Percentiles rank a stretch among this genome's conserved stretches.
phyloP scores from a whole-genome alignment of 257 asterid genomes.

The Nemophila menziesii region DNA sequence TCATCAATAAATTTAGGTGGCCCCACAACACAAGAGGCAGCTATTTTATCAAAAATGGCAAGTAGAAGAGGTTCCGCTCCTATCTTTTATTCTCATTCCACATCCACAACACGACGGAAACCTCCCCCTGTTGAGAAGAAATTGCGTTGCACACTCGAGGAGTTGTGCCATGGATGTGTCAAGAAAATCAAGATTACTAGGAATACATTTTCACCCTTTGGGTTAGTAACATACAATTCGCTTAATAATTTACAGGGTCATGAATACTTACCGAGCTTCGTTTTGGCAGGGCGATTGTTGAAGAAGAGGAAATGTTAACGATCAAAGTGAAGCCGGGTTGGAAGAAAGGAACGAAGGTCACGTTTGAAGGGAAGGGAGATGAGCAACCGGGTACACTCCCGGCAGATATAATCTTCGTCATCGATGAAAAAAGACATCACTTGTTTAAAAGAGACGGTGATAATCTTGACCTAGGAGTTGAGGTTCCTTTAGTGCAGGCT shows the following conservation, averaged over 20 bases:
- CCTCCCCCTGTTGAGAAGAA: constrained; percentile 57
- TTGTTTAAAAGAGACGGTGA: constrained; percentile 56
- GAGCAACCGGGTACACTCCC: constrained; percentile 69
- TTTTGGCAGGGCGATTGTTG: constrained; percentile 39
- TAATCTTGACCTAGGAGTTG: constrained; percentile 73
- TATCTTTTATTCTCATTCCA: constrained; percentile 69
- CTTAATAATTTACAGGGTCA: too few species aligned
- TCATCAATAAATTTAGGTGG: constrained; percentile 22
- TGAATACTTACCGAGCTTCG: too few species aligned
- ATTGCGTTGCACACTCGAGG: constrained; percentile 82
- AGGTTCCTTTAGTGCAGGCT: constrained; percentile 75
- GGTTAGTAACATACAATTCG: background rate
- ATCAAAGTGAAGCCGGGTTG: constrained; percentile 83
- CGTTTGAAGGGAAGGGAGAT: constrained; percentile 94
- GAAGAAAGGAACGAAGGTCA: constrained; percentile 82
- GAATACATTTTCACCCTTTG: background rate
- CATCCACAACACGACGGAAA: constrained; percentile 44
- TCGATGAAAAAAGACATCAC: constrained; percentile 69
- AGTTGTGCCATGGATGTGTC: constrained; percentile 59
- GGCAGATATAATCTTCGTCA: constrained; percentile 68
- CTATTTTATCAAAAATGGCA: constrained; percentile 21
- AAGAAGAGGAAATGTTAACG: constrained; percentile 65
- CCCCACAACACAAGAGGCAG: constrained; percentile 27
- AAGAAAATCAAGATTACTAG: constrained; percentile 51
- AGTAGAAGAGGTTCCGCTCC: constrained; percentile 23